Evolutionary conservation across 2,329 filamentous ascomycete species (phyloP), one percentile per base, ranked within the genome.

Genomic region (Verticillium longisporum): DNA sequence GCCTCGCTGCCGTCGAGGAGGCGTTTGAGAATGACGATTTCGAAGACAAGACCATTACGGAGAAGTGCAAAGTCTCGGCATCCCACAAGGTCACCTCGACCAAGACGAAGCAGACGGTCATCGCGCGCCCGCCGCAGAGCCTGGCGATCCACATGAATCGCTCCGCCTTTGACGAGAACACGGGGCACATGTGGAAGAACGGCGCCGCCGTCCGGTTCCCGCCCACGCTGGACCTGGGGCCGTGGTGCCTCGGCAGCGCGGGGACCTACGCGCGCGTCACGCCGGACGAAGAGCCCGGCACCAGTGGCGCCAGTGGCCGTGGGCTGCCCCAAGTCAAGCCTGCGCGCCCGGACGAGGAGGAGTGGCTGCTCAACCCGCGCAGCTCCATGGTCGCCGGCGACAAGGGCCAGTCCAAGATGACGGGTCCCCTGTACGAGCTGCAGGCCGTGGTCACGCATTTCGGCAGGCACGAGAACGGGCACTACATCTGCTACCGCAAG

Each of bases 381-480:
- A 74, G 81, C 32, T 92, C 91, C 1, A 93, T 96, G 89, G 82
- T 95, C 18, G 82, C 87, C 0, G 83, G 83, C 4, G 78, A 80
- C 55, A 67, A 73, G 45, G 70, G 70, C 2, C 75, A 77, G 9
- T 86, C 84, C 1, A 81, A 77, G 63, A 75, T 85, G 9, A 77
- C 76, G 0, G 85, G 86, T 2, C 81, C 80, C 34, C 78, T 88
- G 1, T 98, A 96, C 71, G 86, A 91, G 69, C 79, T 98, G 15
- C 85, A 89, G 59, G 92, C 93, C 34, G 90, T 94, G 0, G 85
- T 98, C 10, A 95, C 92, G 1, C 95, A 98, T 71, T 91, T 90
- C 63, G 95, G 95, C 4, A 83, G 90, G 36, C 95, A 98, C 72
- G 92, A 97, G 64, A 97, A 96, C 68, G 95, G 95, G 0, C 95